Evolutionary conservation across 371 early-diverging fungal genomes (phyloP), one percentile per base, ranked within the genome.

Genomic region (Mucor circinelloides): DNA sequence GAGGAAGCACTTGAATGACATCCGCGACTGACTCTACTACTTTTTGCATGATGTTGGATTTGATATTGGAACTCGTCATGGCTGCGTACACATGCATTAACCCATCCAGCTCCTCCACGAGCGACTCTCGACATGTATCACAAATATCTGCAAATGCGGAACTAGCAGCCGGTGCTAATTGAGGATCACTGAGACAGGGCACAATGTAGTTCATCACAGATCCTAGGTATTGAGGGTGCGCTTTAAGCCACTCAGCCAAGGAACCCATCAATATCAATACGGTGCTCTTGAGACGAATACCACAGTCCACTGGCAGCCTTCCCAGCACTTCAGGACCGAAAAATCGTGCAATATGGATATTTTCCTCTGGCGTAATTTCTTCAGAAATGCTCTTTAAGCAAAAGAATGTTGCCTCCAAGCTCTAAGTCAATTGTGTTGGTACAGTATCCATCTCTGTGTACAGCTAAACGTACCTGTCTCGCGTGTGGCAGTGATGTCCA

Each of bases 1-100:
- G 83, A 5, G 89, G 79, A 30, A 89, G 77, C 5, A 86, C 86
- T 72, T 88, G 88, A 17, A 90, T 85, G 2, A 91, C 90, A 58
- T 85, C 88, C 0, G 90, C 89, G 40, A 92, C 89, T 2, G 93
- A 88, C 65, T 89, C 90, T 7, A 91, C 84, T 1, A 91, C 87
- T 54, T 86, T 90, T 69, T 90, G 90, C 76, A 90, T 90, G 63
- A 82, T 80, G 63, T 72, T 79, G 13, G 83, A 23, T 66, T 78
- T 72, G n/a, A 87, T 76, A 17, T 67, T 50, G 3, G 82, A 72
- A 17, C 66, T 69, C 4, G 80, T 74, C 74, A 82, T 81, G 0
- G 77, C 78, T 8, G 72, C 72, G 76, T 89, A 90, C 2, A 89
- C 80, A 27, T 81, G 83, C 78, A 91, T 86, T 12, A 91, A 75